phyloP scores from a whole-genome alignment of 1,284 basidiomycete species.

The Hypsizygus ulmarius region DNA sequence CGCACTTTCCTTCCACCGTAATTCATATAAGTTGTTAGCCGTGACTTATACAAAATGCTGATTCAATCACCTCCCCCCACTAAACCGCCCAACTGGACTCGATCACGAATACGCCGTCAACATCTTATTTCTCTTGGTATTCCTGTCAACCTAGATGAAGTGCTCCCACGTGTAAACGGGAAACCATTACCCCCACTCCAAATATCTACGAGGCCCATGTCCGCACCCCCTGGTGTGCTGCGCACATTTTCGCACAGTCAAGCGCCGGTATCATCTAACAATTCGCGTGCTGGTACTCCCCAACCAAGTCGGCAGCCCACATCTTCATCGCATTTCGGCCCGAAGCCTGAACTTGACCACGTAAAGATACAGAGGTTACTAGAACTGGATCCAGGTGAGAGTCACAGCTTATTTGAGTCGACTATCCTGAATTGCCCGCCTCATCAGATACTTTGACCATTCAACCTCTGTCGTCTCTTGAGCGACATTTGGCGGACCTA shows the following conservation, averaged over 20 bases:
- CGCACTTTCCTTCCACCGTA: slow-evolving; percentile 5
- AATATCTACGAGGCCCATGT: slow-evolving; percentile 79
- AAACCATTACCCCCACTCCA: slow-evolving; percentile 76
- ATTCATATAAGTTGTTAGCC: slow-evolving; percentile 47
- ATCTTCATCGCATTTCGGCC: slow-evolving; percentile 52
- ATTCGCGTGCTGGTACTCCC: slow-evolving; percentile 58
- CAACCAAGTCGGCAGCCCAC: slow-evolving; percentile 39
- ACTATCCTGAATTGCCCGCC: neutral
- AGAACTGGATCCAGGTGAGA: slow-evolving; percentile 64
- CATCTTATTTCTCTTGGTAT: slow-evolving; percentile 89
- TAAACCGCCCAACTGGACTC: slow-evolving; percentile 87
- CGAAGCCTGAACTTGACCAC: slow-evolving; percentile 70
- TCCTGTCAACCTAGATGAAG: slow-evolving; percentile 91
- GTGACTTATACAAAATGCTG: slow-evolving; percentile 70
- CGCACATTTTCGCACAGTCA: slow-evolving; percentile 37
- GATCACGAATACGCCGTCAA: slow-evolving; percentile 83
- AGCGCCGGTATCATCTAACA: slow-evolving; percentile 37
- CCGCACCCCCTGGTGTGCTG: slow-evolving; percentile 66
- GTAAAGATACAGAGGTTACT: slow-evolving; percentile 64
- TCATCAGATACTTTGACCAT: slow-evolving; percentile 74
- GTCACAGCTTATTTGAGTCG: slow-evolving; percentile 1
- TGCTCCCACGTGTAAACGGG: slow-evolving; percentile 70
- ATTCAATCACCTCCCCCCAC: slow-evolving; percentile 62
- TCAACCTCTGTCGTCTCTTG: slow-evolving; percentile 63
- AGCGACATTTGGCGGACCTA: slow-evolving; percentile 65